Base-by-base conservation (phyloP, 305 asterid genomes). In the Plantago coronopus region DNA sequence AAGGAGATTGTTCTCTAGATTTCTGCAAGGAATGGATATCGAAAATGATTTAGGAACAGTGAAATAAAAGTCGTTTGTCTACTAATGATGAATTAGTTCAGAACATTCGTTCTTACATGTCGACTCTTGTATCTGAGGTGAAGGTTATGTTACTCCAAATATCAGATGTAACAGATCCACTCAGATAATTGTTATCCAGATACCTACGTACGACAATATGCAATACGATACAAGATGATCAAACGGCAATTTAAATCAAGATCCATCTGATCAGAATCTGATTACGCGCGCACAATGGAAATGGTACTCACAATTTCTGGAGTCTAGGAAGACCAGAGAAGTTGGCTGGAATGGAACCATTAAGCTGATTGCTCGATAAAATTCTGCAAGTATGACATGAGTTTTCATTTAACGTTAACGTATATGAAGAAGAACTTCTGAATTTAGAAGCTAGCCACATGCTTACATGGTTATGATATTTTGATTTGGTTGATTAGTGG, bases 271-370 rank as follows among this genome's bases (percentile, higher is more conserved):
- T n/a, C n/a, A n/a, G n/a, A n/a, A n/a, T n/a, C n/a, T n/a, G n/a
- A n/a, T n/a, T n/a, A n/a, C n/a, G n/a, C n/a, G n/a, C n/a, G n/a
- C n/a, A n/a, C n/a, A 47, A 46, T 57, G 20, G 20, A 17, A 57
- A 65, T 13, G 21, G 11, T 63, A 18, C 72, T 69, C 50, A 80
- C 85, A 76, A 20, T 76, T 50, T 76, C 69, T 80, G 85, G 62
- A 80, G 82, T 20, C 31, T 66, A 48, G 77, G 53, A 53, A 76
- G 70, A 48, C 78, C 82, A 12, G 80, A 69, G 71, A 71, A 74
- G 72, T 74, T 76, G 68, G 82, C 62, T 7, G 85, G 78, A 45
- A 80, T 76, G 55, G 85, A 72, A 23, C 82, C 85, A 21, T 79
- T 79, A 38, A 79, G 78, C 65, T 63, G 11, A 59, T 79, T 79